Conservation (phyloP, 352 stramenopile genomes). For the Globisporangium heterothallicum region DNA sequence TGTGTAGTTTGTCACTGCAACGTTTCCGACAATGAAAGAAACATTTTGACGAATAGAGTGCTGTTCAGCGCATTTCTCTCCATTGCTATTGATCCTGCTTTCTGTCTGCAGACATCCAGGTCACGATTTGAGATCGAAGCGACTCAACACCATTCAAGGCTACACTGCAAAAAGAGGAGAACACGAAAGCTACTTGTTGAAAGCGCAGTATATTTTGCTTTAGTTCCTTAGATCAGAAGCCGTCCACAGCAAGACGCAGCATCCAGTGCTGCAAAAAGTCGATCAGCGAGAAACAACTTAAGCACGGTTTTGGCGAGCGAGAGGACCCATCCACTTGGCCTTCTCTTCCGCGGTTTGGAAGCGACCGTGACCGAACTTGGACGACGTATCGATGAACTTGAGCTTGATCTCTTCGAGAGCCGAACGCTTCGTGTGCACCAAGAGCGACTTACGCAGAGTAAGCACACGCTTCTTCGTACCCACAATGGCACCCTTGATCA, state of each 20-base stretch:
- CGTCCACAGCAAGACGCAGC: slow-evolving; percentile 2
- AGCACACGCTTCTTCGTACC: slow-evolving; percentile 99
- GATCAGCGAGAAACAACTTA: slow-evolving; percentile 34
- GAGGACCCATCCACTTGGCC: slow-evolving; percentile 97
- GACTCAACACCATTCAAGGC: too few relatives aligned
- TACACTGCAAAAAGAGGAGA: neutral
- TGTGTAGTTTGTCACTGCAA: neutral
- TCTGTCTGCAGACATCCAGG: neutral
- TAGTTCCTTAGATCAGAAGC: slow-evolving; percentile 8
- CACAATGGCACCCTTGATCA: slow-evolving; percentile 98
- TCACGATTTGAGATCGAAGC: neutral
- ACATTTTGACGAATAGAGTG: slow-evolving; percentile 7
- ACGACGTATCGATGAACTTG: slow-evolving; percentile 96
- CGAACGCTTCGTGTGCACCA: slow-evolving; percentile 96
- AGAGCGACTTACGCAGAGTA: slow-evolving; percentile 98
- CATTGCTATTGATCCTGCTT: neutral
- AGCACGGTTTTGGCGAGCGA: slow-evolving; percentile 89
- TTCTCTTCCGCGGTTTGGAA: slow-evolving; percentile 99
- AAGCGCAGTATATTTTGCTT: slow-evolving; percentile 14
- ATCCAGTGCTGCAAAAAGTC: neutral
- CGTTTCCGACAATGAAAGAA: neutral
- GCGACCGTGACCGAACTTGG: slow-evolving; percentile 99
- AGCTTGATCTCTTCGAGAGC: slow-evolving; percentile 96
- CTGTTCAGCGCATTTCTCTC: neutral
- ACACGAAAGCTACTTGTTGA: slow-evolving; percentile 1